Evolutionary conservation across 441 rosid genomes (phyloP).

Genomic region (Euphorbia celastroides): DNA sequence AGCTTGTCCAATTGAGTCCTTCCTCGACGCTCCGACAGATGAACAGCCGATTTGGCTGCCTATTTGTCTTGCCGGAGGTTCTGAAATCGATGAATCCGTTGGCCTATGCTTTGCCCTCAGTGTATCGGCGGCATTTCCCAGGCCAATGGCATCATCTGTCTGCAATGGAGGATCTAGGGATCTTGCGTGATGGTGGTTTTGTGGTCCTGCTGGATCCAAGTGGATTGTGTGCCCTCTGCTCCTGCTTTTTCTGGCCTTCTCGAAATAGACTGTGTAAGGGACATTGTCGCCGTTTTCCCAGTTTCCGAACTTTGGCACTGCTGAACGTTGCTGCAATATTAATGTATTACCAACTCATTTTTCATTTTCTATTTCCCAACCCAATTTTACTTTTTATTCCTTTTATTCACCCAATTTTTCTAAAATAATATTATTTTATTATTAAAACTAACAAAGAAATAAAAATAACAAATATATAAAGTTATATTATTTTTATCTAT

Average conservation of each 20-base stretch:
- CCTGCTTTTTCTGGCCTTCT: slow-evolving; percentile 11
- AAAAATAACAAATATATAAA: no score
- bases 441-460: no score
- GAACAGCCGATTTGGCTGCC: not conserved
- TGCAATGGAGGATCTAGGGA: no score
- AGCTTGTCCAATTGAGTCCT: not conserved
- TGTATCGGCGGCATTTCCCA: not conserved
- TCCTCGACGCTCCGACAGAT: slow-evolving; percentile 7
- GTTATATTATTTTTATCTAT: no score
- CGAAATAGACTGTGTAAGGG: slow-evolving; percentile 31
- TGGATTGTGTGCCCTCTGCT: slow-evolving; percentile 3
- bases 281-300: slow-evolving; percentile 25
- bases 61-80: not conserved
- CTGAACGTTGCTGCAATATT: slow-evolving; percentile 17
- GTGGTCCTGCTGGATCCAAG: no score
- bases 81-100: no score
- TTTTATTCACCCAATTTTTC: no score
- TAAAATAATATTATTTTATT: no score
- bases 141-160: not conserved
- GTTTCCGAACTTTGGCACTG: slow-evolving; percentile 31
- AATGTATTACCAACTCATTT: no score
- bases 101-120: slow-evolving; percentile 7
- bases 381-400: no score
- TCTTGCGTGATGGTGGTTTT: no score
- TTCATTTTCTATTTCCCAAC: no score